Percentiles rank a stretch among this genome's conserved stretches.
These are phyloP conservation scores for Lasiodiplodia hormozganensis DNA, from an alignment of 2,329 filamentous ascomycete genomes.

Conservation along the genomic window DNA sequence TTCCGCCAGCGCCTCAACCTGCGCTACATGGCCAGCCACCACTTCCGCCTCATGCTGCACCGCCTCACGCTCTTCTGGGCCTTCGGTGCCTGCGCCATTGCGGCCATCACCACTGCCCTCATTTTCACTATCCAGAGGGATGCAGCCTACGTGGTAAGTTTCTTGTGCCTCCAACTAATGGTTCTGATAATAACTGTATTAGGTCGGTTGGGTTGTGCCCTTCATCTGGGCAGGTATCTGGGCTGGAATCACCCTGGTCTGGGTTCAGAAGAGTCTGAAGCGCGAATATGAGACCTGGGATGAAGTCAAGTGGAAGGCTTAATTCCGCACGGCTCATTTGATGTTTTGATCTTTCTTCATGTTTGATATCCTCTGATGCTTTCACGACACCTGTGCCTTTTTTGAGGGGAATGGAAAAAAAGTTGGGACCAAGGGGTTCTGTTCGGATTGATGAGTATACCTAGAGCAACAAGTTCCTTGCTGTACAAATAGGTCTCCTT, in stretches of 20 bases:
- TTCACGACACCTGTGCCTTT: slow-evolving; percentile 19
- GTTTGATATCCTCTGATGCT: slow-evolving; percentile 20
- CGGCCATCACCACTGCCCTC: slow-evolving; percentile 51
- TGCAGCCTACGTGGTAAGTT: slow-evolving; percentile 56
- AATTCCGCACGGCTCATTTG: slow-evolving; percentile 11
- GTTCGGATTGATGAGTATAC: not conserved
- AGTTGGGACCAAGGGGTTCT: not conserved
- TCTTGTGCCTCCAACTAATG: not conserved
- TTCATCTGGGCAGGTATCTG: slow-evolving; percentile 59
- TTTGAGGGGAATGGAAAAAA: not conserved
- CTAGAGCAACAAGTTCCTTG: not conserved
- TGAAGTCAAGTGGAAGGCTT: slow-evolving; percentile 47
- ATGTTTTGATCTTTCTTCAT: not conserved
- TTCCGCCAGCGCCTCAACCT: slow-evolving; percentile 60
- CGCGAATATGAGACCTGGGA: slow-evolving; percentile 47
- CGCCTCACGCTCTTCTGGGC: slow-evolving; percentile 62
- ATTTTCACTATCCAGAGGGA: slow-evolving; percentile 57
- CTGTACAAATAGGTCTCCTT: not conserved
- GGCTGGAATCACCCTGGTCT: slow-evolving; percentile 54
- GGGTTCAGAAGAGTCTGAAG: slow-evolving; percentile 49
- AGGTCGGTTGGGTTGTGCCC: slow-evolving; percentile 57
- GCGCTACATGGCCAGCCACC: slow-evolving; percentile 60
- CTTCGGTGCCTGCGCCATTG: slow-evolving; percentile 50
- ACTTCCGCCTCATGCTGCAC: slow-evolving; percentile 61
- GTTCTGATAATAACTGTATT: not conserved